phyloP scores from a whole-genome alignment of 257 asterid species.

The Nicotiana obtusifolia region DNA sequence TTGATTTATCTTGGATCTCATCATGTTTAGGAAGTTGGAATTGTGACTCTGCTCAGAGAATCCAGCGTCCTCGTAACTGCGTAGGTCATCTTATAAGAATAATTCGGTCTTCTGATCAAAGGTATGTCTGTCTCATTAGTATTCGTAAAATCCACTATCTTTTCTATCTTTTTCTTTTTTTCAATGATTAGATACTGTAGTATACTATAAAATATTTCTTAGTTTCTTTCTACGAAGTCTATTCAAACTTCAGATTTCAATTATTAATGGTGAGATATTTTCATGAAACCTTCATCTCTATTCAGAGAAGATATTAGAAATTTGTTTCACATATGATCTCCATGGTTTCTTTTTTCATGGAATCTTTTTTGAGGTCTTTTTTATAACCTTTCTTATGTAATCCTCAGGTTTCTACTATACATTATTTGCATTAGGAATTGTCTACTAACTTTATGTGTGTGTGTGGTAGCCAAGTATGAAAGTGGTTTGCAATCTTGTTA shows the following conservation, averaged over 20 bases:
- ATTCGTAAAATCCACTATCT: not conserved
- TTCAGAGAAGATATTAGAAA: not conserved
- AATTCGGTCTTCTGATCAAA: slow-evolving; percentile 39
- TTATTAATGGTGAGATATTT: not conserved
- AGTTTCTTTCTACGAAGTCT: not conserved
- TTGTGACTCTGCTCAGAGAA: slow-evolving; percentile 31
- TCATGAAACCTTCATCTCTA: not conserved
- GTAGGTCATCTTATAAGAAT: slow-evolving; percentile 58
- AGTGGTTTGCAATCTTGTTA: not conserved
- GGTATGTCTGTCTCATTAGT: slow-evolving; percentile 31
- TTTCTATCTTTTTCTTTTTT: not conserved
- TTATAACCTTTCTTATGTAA: not conserved
- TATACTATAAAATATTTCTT: not conserved
- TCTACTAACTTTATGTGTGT: not conserved
- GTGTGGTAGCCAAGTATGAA: not conserved
- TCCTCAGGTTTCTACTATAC: not conserved
- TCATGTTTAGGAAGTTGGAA: slow-evolving; percentile 41
- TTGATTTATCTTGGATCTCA: not conserved
- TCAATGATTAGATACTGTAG: not conserved
- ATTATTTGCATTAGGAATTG: not conserved
- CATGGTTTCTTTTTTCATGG: not conserved
- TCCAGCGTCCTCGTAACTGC: slow-evolving; percentile 48
- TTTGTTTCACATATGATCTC: not conserved
- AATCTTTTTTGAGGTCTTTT: not conserved
- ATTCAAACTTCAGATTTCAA: not conserved